Base-by-base conservation (phyloP, 305 asterid species). In the Coffea humblotiana region DNA sequence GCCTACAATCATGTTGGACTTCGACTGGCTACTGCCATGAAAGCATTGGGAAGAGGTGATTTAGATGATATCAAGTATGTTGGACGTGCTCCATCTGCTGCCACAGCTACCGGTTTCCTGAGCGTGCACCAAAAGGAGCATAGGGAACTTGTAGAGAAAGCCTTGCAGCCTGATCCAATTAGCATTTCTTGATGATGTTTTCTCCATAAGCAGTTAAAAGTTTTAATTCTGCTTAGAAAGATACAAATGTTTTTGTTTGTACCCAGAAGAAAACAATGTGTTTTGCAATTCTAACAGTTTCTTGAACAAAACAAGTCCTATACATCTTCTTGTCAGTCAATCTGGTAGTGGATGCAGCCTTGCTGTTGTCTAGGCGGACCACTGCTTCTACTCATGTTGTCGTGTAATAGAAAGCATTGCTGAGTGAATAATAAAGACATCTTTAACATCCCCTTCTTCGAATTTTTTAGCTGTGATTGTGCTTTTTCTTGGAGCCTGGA, bases 51-150 rank as follows among this genome's bases (percentile, higher is more conserved):
- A 65, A 89, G 97, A 82, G 97, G 99, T 25, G 85, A 80, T 29
- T 72, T 89, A 29, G 93, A 95, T 21, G 92, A 93, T 76, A 84
- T 95, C 83, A 95, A 95, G 85, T 93, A 95, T 43, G 85, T 80
- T 0, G 99, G 99, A 10, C 98, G 98, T 19, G 91, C 91, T 74
- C 94, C 99, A 45, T 95, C 99, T 72, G 99, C 99, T 2, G 93
- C 99, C 56, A 91, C 99, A 0, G 99, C 99, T 65, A 95, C 99
- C 19, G 98, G 99, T 51, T 95, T 93, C 82, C 85, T 82, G 80
- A 84, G 81, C 82, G 95, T 92, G 81, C 99, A 93, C 82, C 48
- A 56, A 27, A 90, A 93, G 81, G 97, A 95, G 83, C 99, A 93
- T 81, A 84, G 87, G 0, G 96, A 89, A 43, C 88, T 95, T 3